A percentile compares a stretch with the other conserved stretches of the same genome.
These are phyloP conservation scores for Phytopythium cucurbitacearum DNA, from an alignment of 352 stramenopile genomes.

Conservation along the genomic window DNA sequence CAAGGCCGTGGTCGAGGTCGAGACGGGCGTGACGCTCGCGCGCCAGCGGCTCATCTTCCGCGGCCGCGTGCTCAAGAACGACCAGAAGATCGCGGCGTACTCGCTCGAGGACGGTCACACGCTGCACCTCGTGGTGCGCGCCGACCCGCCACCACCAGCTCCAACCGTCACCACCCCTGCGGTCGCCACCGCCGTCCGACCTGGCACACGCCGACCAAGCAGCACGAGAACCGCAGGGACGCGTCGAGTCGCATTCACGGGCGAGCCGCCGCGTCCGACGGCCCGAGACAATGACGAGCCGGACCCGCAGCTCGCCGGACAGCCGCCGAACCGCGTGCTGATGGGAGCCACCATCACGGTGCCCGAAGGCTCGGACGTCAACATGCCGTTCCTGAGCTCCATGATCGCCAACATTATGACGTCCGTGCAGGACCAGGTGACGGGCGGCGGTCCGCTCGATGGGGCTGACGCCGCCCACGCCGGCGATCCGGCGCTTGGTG, in stretches of 20 bases:
- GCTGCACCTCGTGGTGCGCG: slow-evolving; percentile 71
- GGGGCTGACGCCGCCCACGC: slow-evolving; percentile 1
- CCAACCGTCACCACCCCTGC: neutral
- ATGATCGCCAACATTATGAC: slow-evolving; percentile 80
- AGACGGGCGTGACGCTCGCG: slow-evolving; percentile 68
- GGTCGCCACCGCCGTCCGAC: too few relatives aligned
- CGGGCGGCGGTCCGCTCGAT: slow-evolving; percentile 1
- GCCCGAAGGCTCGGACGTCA: slow-evolving; percentile 53
- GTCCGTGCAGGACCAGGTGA: slow-evolving; percentile 31
- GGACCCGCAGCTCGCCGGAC: slow-evolving; percentile 37
- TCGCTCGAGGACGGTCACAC: slow-evolving; percentile 79
- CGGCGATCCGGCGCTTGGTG: neutral
- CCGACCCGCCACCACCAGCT: slow-evolving; percentile 15
- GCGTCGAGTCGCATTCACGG: too few relatives aligned
- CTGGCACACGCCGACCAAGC: too few relatives aligned
- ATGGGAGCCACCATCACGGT: slow-evolving; percentile 78
- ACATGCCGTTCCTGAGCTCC: slow-evolving; percentile 80
- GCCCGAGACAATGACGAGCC: slow-evolving; percentile 63
- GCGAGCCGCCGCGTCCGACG: slow-evolving; percentile 8
- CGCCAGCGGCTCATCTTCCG: slow-evolving; percentile 85
- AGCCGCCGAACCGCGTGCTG: slow-evolving; percentile 35
- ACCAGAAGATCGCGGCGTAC: slow-evolving; percentile 69
- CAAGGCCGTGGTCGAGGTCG: slow-evolving; percentile 58
- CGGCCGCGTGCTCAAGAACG: slow-evolving; percentile 85
- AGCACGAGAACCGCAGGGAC: too few relatives aligned